Evolutionary conservation across 441 rosid species (phyloP), one percentile per base, ranked within the genome.

Genomic region (Rhodomyrtus psidioides): DNA sequence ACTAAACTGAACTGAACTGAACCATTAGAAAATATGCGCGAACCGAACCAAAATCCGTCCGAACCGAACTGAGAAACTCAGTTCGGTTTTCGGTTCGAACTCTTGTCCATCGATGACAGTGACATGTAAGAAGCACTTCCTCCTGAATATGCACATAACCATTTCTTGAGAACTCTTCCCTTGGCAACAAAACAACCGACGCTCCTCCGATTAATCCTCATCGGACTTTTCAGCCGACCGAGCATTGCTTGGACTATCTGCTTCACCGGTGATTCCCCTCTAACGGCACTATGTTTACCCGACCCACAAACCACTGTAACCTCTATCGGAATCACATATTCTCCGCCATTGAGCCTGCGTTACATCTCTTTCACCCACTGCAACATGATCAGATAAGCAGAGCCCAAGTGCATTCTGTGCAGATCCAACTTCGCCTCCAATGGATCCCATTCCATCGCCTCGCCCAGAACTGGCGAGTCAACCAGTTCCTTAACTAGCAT

Each of bases 191-290:
- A 95, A 89, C 98, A 92, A 82, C 98, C 99, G 46, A 83, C 53
- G 74, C 95, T 96, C 87, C 90, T 94, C 92, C 96, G 85, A 57
- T 95, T 94, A 16, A 93, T 90, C 90, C 94, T 93, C 96, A 95
- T 60, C 6, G 96, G 99, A 81, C 95, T 91, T 81, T 87, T 46
- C 5, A 91, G 89, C 82, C 79, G 91, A 21, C 91, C 82, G 92
- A 95, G 90, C 56, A 95, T 89, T 84, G 91, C 88, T 75, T 90
- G 95, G 17, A 94, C 92, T 89, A 95, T 55, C 2, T 74, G 76
- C 91, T 95, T 95, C 19, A 95, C 91, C 2, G 95, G 94, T 3
- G 98, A 95, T 85, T 95, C 93, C 86, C 97, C 96, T 91, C 94
- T 91, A 55, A 92, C 83, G 19, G 58, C 89, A 85, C 98, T 94